These are phyloP conservation scores for Solanum chaucha DNA, from an alignment of 257 asterid species.

Conservation along the genomic window DNA sequence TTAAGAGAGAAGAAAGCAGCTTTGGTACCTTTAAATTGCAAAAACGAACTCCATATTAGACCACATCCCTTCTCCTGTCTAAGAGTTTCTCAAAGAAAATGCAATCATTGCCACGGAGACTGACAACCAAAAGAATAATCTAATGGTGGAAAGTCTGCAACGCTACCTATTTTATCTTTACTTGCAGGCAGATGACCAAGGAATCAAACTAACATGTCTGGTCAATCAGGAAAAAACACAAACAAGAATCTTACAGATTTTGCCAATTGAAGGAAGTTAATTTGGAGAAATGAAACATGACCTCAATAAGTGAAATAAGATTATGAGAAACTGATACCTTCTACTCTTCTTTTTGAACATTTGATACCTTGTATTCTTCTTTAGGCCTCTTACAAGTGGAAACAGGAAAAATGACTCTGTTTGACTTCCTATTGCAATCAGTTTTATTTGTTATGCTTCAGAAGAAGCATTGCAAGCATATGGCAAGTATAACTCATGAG, in stretches of 20 bases:
- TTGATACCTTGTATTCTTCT: background rate
- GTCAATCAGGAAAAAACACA: background rate
- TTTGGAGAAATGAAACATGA: background rate
- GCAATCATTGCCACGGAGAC: background rate
- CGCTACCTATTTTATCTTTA: background rate
- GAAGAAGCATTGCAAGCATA: background rate
- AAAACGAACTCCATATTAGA: background rate
- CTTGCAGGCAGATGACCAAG: background rate
- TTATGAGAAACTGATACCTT: background rate
- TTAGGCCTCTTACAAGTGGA: background rate
- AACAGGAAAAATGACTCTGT: background rate
- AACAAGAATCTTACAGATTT: background rate
- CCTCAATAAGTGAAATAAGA: background rate
- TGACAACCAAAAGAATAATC: background rate
- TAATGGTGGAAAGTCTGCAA: background rate
- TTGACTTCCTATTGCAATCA: background rate
- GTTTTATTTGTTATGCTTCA: background rate
- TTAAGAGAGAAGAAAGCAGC: constrained; percentile 5
- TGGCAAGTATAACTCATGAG: background rate
- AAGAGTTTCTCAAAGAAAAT: background rate
- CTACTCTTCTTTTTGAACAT: background rate
- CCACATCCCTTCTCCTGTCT: background rate
- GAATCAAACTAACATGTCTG: background rate
- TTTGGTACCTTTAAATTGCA: background rate
- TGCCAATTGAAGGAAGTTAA: background rate